Evolutionary conservation across 2,329 filamentous ascomycete species (phyloP).

Genomic region (Exophiala bonariae): DNA sequence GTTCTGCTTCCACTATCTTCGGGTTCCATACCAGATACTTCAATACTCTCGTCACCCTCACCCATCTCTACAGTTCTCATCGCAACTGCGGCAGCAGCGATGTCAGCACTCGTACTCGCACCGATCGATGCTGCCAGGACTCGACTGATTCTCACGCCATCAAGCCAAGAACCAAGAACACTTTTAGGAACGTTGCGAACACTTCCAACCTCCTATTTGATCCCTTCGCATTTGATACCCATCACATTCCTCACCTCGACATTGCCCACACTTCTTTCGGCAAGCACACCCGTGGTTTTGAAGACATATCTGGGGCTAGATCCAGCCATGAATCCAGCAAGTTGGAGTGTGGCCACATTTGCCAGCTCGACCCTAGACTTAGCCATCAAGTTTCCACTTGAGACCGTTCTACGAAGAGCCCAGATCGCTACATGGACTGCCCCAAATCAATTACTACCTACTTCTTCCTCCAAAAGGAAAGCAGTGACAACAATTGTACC

Average conservation of each 20-base stretch:
- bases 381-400: constrained; percentile 82
- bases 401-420: constrained; percentile 85
- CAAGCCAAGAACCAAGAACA: constrained; percentile 71
- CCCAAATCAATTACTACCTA: constrained; percentile 42
- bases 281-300: constrained; percentile 80
- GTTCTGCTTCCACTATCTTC: constrained; percentile 49
- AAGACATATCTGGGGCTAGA: constrained; percentile 84
- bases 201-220: constrained; percentile 68
- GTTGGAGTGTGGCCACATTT: constrained; percentile 82
- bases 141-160: constrained; percentile 78
- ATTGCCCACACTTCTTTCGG: constrained; percentile 77
- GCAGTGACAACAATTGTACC: constrained; percentile 73
- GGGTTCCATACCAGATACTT: constrained; percentile 40
- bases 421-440: constrained; percentile 72
- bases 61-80: constrained; percentile 80
- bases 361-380: constrained; percentile 76
- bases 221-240: constrained; percentile 68
- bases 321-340: constrained; percentile 73
- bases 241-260: constrained; percentile 87
- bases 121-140: constrained; percentile 91
- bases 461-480: constrained; percentile 33
- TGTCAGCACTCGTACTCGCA: constrained; percentile 77
- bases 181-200: constrained; percentile 75
- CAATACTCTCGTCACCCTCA: constrained; percentile 78
- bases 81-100: constrained; percentile 62